Evolutionary conservation across 1,284 basidiomycete genomes (phyloP).

Genomic region (Melanopsichium pennsylvanicum): DNA sequence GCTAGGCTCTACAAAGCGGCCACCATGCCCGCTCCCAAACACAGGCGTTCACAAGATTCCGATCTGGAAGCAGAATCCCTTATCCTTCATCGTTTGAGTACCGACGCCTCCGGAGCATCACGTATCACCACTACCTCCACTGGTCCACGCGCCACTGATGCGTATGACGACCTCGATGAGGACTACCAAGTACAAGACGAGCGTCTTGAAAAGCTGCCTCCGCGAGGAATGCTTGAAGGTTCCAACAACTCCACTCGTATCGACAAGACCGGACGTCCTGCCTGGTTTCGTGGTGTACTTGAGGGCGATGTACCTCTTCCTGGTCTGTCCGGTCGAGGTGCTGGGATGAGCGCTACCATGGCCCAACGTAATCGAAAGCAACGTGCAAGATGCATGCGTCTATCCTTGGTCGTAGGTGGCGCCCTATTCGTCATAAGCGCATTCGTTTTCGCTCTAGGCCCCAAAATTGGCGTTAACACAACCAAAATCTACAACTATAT

Average conservation of each 20-base stretch:
- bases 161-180: constrained; percentile 42
- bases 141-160: constrained; percentile 29
- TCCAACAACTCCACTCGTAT: constrained; percentile 35
- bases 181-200: constrained; percentile 21
- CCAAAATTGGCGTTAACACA: constrained; percentile 23
- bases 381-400: constrained; percentile 24
- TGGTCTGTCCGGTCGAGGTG: constrained; percentile 23
- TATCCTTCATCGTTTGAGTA: constrained; percentile 42
- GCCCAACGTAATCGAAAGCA: constrained; percentile 24
- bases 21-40: constrained; percentile 15
- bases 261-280: constrained; percentile 57
- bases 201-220: constrained; percentile 26
- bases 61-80: constrained; percentile 50
- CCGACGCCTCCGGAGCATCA: constrained; percentile 27
- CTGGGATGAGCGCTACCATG: constrained; percentile 33
- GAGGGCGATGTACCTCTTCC: constrained; percentile 28
- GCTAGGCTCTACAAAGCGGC: no score
- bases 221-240: constrained; percentile 32
- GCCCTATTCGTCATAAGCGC: constrained; percentile 36
- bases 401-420: constrained; percentile 16
- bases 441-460: constrained; percentile 55
- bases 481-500: constrained; percentile 33
- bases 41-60: constrained; percentile 20
- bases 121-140: constrained; percentile 8
- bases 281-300: constrained; percentile 47